These are phyloP conservation scores for Bruguiera hainesii DNA, from an alignment of 441 rosid genomes.

Conservation along the genomic window DNA sequence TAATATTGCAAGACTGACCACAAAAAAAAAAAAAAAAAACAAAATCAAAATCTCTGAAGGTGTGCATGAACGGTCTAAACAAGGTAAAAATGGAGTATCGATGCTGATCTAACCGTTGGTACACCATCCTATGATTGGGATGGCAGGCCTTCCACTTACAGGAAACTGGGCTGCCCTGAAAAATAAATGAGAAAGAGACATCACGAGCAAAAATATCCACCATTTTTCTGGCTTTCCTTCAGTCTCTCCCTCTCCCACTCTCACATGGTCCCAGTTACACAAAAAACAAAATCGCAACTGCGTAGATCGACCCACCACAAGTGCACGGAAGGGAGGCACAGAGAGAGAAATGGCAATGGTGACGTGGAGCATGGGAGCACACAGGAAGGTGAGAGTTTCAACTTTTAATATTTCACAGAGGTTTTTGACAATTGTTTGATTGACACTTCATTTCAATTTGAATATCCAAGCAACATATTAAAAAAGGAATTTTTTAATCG, in stretches of 20 bases:
- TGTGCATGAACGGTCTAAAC: no score
- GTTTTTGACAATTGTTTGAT: constrained; percentile 2
- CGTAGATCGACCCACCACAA: no score
- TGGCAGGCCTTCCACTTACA: background rate
- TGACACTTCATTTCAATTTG: background rate
- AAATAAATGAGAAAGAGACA: background rate
- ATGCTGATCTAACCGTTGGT: no score
- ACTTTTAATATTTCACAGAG: background rate
- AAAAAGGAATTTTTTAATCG: background rate
- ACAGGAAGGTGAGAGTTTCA: constrained; percentile 42
- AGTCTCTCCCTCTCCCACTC: background rate
- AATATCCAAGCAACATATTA: background rate
- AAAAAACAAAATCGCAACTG: background rate
- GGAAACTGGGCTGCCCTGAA: background rate
- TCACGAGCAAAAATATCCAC: background rate
- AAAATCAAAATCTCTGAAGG: no score
- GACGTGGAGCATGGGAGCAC: constrained; percentile 35
- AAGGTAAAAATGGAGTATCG: no score
- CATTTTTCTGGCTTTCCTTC: constrained; percentile 24
- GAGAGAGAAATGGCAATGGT: constrained; percentile 49
- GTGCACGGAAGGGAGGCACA: background rate
- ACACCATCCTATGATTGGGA: no score
- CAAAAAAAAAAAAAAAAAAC: no score
- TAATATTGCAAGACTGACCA: no score
- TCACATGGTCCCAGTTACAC: background rate